Conservation (phyloP, 192 early-diverging fungal species). For the Backusella tarrabulga region DNA sequence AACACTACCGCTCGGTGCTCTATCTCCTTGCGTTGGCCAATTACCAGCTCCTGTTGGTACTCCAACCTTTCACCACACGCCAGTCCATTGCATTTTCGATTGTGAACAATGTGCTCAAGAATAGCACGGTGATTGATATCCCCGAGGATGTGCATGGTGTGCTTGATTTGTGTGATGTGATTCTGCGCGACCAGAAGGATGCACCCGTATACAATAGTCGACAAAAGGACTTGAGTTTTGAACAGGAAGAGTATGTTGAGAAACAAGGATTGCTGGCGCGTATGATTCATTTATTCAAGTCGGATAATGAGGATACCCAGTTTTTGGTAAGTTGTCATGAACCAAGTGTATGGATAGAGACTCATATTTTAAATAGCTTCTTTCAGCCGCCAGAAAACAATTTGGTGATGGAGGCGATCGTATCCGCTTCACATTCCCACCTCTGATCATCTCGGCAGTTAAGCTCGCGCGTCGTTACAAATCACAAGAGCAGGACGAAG, state of each 20-base stretch:
- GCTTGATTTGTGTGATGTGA: slow-evolving; percentile 75
- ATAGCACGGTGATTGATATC: slow-evolving; percentile 64
- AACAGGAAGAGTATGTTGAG: slow-evolving; percentile 88
- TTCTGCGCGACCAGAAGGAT: slow-evolving; percentile 82
- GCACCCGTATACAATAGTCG: slow-evolving; percentile 39
- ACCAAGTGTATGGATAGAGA: no score
- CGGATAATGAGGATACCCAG: slow-evolving; percentile 74
- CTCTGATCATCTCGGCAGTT: slow-evolving; percentile 74
- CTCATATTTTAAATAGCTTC: slow-evolving; percentile 44
- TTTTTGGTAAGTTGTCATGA: slow-evolving; percentile 50
- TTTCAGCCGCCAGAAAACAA: slow-evolving; percentile 81
- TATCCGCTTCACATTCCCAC: slow-evolving; percentile 91
- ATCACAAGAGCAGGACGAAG: slow-evolving; percentile 48
- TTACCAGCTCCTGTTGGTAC: slow-evolving; percentile 80
- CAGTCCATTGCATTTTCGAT: slow-evolving; percentile 80
- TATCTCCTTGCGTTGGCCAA: slow-evolving; percentile 68
- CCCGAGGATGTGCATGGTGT: slow-evolving; percentile 77
- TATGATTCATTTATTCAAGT: slow-evolving; percentile 72
- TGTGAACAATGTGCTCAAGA: slow-evolving; percentile 69
- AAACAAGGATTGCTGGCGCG: slow-evolving; percentile 90
- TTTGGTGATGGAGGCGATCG: slow-evolving; percentile 91
- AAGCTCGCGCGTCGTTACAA: slow-evolving; percentile 61
- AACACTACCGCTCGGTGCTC: slow-evolving; percentile 71
- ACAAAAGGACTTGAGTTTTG: slow-evolving; percentile 46
- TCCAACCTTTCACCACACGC: slow-evolving; percentile 82